Base-by-base conservation (phyloP, 495 filamentous ascomycete species). In the Podospora comata region DNA sequence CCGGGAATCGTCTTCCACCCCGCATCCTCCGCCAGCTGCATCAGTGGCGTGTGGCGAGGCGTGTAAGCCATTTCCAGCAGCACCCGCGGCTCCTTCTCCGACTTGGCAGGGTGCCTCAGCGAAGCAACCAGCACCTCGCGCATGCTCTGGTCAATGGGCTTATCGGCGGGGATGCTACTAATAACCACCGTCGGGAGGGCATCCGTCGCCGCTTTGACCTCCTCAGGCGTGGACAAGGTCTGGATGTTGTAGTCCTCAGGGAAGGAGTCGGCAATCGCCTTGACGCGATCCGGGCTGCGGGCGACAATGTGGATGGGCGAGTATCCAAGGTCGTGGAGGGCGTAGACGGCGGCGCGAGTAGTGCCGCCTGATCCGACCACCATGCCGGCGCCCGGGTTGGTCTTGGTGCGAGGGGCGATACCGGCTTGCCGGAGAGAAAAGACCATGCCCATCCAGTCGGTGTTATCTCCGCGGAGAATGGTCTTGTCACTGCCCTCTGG, bases 11-110 rank as follows among this genome's bases (percentile, higher is more conserved):
- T 93, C 65, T 77, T 83, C 96, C 95, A 99, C n/a, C 92, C 92
- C 5, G 85, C 83, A 69, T 91, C 87, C 68, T 86, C 81, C 4
- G 96, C 94, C 72, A 97, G 78, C 77, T 88, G 84, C 92, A 98
- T 97, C 74, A 97, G 75, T 27, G 90, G 84, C 16, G 95, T 99
- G 30, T 90, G 84, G 0, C 86, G 76, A 28, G 95, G 96, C 77
- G 90, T 96, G 78, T 99, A 99, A 4, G 95, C 94, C 95, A 99
- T 97, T 81, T 99, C 95, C 1, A 97, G 79, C 65, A 97, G 80
- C 34, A 96, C 88, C 34, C 85, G 83, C 56, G 77, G 54, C 56
- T 39, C 75, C 11, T 76, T 75, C 39, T 82, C 76, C 1, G 72
- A 74, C 15, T 74, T 71, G 70, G 82, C 81, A 19, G 83, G 68